Evolutionary conservation across 1,284 basidiomycete genomes (phyloP), one percentile per base, ranked within the genome.

Genomic region (Heterobasidion irregulare): DNA sequence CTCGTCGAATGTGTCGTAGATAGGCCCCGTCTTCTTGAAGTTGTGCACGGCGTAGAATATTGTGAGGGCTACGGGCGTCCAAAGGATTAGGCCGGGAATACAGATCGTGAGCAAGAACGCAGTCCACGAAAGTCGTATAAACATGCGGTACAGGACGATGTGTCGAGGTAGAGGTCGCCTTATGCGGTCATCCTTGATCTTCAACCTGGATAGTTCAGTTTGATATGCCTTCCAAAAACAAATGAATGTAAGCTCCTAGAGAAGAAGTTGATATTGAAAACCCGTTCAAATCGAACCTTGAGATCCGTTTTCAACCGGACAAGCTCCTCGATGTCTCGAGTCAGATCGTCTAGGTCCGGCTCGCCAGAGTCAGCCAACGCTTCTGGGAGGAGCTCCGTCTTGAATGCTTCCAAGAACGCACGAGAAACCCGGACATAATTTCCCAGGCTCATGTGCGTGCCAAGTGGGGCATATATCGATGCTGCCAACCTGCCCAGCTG

Each of bases 1-100:
- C 68, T 93, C 89, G 63, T 92, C 89, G 76, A 80, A 91, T 0
- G 87, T 90, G 63, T 92, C 86, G 73, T 84, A 88, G 36, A 86
- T 76, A 0, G 89, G 89, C 0, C 89, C 89, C 0, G 78, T 84
- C 67, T 83, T 85, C 69, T 86, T 84, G 76, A 86, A 84, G 59
- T 83, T 82, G 63, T 77, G 78, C 34, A 85, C 81, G 10, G 79
- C 80, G 63, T 81, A 77, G 62, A 82, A 77, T 10, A 87, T 81
- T 52, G 86, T 79, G 58, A 73, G 54, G 68, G 94, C 86, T 52
- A 94, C 71, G 8, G 89, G 83, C 53, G 86, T 60, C 93, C 92
- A 88, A 58, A 97, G 76, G 52, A 86, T 54, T 56, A 95, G 76
- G 48, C 94, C 89, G n/a, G 93, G 83, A 51, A 92, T 65, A 53